Base-by-base conservation (phyloP, 495 filamentous ascomycete genomes). In the Patellaria atrata region DNA sequence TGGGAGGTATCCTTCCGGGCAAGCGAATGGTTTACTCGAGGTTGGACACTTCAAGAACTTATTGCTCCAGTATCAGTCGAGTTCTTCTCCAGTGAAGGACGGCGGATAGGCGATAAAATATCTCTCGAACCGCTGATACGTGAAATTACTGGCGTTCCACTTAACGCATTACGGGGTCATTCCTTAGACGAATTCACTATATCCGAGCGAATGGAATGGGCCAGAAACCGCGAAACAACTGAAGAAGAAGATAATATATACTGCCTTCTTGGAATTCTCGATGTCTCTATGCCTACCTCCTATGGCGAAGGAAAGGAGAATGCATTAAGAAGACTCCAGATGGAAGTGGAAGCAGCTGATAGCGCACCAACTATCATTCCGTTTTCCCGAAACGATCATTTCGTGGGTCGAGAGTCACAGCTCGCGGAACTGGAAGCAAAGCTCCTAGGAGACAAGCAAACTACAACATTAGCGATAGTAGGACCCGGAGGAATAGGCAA, bases 21-120 rank as follows among this genome's bases (percentile, higher is more conserved):
- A 7, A 39, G 37, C 17, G 2, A 7, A 17, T 39, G 37, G 37
- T 39, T 39, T n/a, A n/a, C n/a, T n/a, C n/a, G n/a, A n/a, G n/a
- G n/a, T n/a, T n/a, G n/a, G n/a, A n/a, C n/a, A n/a, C 40, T 44
- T 7, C 41, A 46, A 36, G 43, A 46, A 23, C 44, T 47, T 14
- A 16, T 47, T 23, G 44, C 40, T 10, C 40, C 44, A 20, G 13
- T 10, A 26, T 17, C 14, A 20, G 40, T 47, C 5, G 29, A 38
- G 27, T 47, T 47, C 29, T 47, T 30, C 35, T 38, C 44, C 7
- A 26, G 19, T 27, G 33, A 47, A 12, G 10, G 30, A 10, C 14
- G 5, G 22, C 27, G 13, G 17, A 27, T 47, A 22, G 40, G 44
- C 30, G 28, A 30, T 16, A 38, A 31, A 26, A 22, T 11, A 7